Base-by-base conservation (phyloP, 2,329 filamentous ascomycete genomes). In the Trichoderma semiorbis region DNA sequence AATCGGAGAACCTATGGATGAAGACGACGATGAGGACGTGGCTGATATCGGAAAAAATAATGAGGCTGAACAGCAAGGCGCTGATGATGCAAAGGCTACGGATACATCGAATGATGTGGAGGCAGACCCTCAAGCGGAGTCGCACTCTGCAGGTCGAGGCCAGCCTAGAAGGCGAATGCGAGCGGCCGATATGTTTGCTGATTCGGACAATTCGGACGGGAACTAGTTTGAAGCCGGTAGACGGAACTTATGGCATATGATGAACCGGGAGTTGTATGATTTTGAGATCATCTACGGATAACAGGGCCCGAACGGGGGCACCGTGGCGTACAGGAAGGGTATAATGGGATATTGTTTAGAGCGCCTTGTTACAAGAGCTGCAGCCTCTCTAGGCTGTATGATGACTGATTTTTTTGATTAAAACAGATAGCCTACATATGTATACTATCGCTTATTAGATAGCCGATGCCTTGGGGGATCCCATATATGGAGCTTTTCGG, bases 171-270 rank as follows among this genome's bases (percentile, higher is more conserved):
- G 88, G 78, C 87, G 92, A 73, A 91, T 93, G 80, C 90, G 90
- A 75, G 93, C 93, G 5, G 92, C 92, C 75, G 93, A 96, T 78
- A 95, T 96, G 93, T 97, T 96, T 87, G 93, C 92, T 12, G 92
- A 92, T 79, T 92, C 91, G 5, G 92, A 92, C 53, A 16, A 73
- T 57, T 71, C 68, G 26, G 69, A 71, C 36, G 55, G 43, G 10
- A 28, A 60, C 30, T 67, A 57, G 24, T 26, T 53, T 47, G 26
- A n/a, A 16, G 28, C 28, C 14, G 36, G 10, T 32, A 1, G 10
- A 26, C 55, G 11, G 8, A 16, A n/a, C n/a, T 60, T 28, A 53
- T 16, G 28, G 5, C 24, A n/a, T 24, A 36, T 30, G 47, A 39
- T 39, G 43, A 24, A 39, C 18, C 11, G 18, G 39, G 16, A 50